A percentile compares a stretch with the other conserved stretches of the same genome.
phyloP scores from a whole-genome alignment of 495 filamentous ascomycete genomes.

The Trichoderma virens region DNA sequence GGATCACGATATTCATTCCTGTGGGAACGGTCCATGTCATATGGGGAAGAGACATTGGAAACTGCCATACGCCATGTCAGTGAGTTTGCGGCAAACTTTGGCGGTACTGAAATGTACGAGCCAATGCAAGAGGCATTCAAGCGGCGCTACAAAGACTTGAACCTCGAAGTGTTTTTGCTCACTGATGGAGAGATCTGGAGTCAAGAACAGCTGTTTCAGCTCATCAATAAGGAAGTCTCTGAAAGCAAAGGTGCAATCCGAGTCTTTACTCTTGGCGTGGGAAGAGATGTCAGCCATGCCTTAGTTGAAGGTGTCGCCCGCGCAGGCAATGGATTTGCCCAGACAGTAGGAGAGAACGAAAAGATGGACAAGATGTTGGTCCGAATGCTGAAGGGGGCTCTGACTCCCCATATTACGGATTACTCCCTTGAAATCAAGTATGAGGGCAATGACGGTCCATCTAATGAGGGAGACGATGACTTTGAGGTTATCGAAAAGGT shows the following conservation, averaged over 20 bases:
- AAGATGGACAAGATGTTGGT: slow-evolving; percentile 57
- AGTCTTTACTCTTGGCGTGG: slow-evolving; percentile 62
- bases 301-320: slow-evolving; percentile 61
- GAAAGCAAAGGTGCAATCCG: slow-evolving; percentile 44
- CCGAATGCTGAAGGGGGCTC: slow-evolving; percentile 61
- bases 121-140: slow-evolving; percentile 48
- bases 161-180: slow-evolving; percentile 57
- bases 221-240: slow-evolving; percentile 43
- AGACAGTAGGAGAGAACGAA: slow-evolving; percentile 50
- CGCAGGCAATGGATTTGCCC: slow-evolving; percentile 60
- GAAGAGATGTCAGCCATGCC: slow-evolving; percentile 49
- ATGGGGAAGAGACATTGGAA: slow-evolving; percentile 42
- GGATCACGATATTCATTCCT: slow-evolving; percentile 46
- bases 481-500: slow-evolving; percentile 52
- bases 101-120: slow-evolving; percentile 60
- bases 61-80: slow-evolving; percentile 44
- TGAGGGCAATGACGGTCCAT: slow-evolving; percentile 20
- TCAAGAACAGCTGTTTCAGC: slow-evolving; percentile 45
- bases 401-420: slow-evolving; percentile 52
- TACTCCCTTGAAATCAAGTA: slow-evolving; percentile 57
- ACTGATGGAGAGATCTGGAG: slow-evolving; percentile 67
- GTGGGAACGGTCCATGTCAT: slow-evolving; percentile 50
- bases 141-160: slow-evolving; percentile 40
- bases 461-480: slow-evolving; percentile 34
- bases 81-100: slow-evolving; percentile 43